A percentile compares a stretch with the other conserved stretches of the same genome.
Evolutionary conservation across 768 basidiomycete species (phyloP).

Genomic region (Pilatotrama ljubarskyi): DNA sequence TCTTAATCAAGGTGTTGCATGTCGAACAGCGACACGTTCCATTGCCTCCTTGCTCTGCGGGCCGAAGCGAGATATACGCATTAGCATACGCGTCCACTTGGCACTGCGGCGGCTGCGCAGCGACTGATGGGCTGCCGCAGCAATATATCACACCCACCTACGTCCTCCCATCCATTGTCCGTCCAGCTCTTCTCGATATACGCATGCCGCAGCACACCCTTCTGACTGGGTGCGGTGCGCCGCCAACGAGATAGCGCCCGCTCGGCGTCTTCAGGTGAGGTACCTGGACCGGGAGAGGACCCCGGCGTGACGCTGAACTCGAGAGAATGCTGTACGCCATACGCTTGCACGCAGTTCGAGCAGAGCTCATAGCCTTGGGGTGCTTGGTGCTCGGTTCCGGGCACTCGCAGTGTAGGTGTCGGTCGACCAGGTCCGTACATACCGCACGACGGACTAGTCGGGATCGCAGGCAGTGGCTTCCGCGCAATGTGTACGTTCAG

Average conservation of each 20-base stretch:
- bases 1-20: conserved; percentile 62
- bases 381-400: conserved; percentile 8
- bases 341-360: conserved; percentile 71
- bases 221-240: conserved; percentile 66
- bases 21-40: conserved; percentile 72
- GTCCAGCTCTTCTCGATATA: conserved; percentile 89
- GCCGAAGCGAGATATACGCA: background rate
- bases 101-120: conserved; percentile 6
- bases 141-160: conserved; percentile 56
- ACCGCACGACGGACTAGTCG: background rate
- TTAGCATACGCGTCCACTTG: conserved; percentile 4
- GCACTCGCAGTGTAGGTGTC: conserved; percentile 1
- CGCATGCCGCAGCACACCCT: conserved; percentile 80
- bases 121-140: background rate
- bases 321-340: conserved; percentile 77
- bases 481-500: background rate
- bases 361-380: conserved; percentile 82
- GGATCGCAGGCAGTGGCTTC: conserved; percentile 4
- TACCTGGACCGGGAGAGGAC: conserved; percentile 43
- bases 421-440: background rate
- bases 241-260: conserved; percentile 56
- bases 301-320: conserved; percentile 54
- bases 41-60: conserved; percentile 71
- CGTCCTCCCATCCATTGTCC: conserved; percentile 79
- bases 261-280: conserved; percentile 56